phyloP scores from a whole-genome alignment of 2,329 filamentous ascomycete genomes.

The Venturia carpophila region DNA sequence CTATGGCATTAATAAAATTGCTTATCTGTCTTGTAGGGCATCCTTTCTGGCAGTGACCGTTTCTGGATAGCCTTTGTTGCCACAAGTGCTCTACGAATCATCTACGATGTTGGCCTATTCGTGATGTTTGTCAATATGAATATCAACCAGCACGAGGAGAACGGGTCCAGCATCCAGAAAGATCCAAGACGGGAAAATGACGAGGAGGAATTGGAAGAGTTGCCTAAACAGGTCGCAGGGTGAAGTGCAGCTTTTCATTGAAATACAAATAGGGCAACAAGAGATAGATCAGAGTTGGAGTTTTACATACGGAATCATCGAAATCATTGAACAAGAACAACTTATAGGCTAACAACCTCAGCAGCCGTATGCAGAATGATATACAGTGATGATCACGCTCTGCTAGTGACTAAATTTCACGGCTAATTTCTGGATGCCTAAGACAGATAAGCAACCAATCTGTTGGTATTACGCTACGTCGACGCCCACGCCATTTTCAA shows the following conservation, averaged over 20 bases:
- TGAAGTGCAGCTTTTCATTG: not conserved
- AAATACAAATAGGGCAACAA: no score
- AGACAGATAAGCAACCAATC: no score
- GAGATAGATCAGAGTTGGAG: no score
- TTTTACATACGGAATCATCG: no score
- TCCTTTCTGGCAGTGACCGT: conserved; percentile 27
- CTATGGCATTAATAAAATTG: not conserved
- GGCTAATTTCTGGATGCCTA: no score
- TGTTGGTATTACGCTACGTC: no score
- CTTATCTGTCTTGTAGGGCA: conserved; percentile 21
- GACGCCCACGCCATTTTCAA: no score
- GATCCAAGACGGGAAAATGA: not conserved
- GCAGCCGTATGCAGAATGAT: no score
- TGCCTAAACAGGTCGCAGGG: not conserved
- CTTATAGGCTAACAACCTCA: no score
- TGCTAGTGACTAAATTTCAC: no score
- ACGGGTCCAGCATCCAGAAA: not conserved
- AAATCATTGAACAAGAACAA: no score
- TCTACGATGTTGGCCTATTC: conserved; percentile 32
- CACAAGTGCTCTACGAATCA: conserved; percentile 30
- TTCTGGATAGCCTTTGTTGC: conserved; percentile 36
- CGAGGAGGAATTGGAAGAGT: conserved; percentile 7
- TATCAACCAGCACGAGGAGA: conserved; percentile 23
- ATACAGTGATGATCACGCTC: no score
- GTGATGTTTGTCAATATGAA: conserved; percentile 22